A percentile compares a stretch with the other conserved stretches of the same genome.
Evolutionary conservation across 2,329 filamentous ascomycete species (phyloP).

Genomic region (Aureobasidium musti): DNA sequence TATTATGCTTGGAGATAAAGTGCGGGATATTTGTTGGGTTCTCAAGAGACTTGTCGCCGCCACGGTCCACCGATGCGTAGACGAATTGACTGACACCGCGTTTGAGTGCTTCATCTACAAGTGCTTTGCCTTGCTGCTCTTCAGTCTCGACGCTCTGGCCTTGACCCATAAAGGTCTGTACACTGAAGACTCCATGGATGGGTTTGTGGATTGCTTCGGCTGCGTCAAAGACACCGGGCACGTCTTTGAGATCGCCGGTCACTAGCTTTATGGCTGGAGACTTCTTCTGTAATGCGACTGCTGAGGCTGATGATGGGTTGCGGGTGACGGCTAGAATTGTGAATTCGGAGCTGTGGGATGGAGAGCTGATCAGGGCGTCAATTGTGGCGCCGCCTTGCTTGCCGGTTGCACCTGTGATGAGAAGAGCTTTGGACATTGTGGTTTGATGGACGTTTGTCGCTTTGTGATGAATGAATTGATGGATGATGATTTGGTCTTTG

Average conservation of each 20-base stretch:
- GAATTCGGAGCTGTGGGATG: conserved; percentile 43
- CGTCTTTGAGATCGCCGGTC: conserved; percentile 59
- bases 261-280: conserved; percentile 57
- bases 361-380: conserved; percentile 44
- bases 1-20: conserved; percentile 61
- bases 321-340: conserved; percentile 64
- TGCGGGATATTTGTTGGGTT: conserved; percentile 61
- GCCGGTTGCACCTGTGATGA: conserved; percentile 51
- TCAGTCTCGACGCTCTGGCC: conserved; percentile 47
- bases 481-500: not conserved
- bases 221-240: conserved; percentile 52
- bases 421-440: conserved; percentile 37
- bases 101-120: conserved; percentile 59
- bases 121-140: conserved; percentile 56
- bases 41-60: conserved; percentile 57
- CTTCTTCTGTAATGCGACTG: conserved; percentile 52
- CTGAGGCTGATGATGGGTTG: conserved; percentile 53
- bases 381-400: conserved; percentile 52
- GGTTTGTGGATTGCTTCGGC: conserved; percentile 34
- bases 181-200: conserved; percentile 60
- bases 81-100: conserved; percentile 61
- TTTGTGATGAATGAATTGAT: not conserved
- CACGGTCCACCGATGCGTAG: conserved; percentile 64
- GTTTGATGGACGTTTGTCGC: not conserved
- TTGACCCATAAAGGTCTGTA: conserved; percentile 52